Evolutionary conservation across 2,329 filamentous ascomycete species (phyloP).

Genomic region (Blumeriella jaapii): DNA sequence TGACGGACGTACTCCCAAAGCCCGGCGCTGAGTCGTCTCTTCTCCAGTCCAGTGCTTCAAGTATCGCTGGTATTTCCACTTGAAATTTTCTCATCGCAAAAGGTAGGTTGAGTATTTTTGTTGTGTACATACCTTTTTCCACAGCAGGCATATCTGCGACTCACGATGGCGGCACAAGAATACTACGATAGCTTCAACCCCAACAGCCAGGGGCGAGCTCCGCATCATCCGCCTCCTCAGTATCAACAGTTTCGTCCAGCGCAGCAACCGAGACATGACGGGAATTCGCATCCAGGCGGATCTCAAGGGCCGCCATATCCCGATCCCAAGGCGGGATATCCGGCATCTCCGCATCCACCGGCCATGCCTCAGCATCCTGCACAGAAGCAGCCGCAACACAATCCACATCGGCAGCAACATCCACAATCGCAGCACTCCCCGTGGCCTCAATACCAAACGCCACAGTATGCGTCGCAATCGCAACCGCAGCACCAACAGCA

Average conservation of each 20-base stretch:
- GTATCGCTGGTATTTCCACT: too few relatives aligned
- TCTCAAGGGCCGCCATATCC: constrained; percentile 5
- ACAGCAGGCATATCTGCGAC: too few relatives aligned
- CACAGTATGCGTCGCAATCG: constrained; percentile 1
- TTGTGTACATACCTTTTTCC: too few relatives aligned
- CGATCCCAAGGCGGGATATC: constrained; percentile 2
- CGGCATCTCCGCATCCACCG: constrained; percentile 2
- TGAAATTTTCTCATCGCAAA: too few relatives aligned
- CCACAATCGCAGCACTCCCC: constrained; percentile 2
- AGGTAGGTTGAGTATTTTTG: too few relatives aligned
- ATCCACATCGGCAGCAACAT: neutral
- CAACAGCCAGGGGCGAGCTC: neutral
- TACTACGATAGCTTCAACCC: constrained; percentile 14
- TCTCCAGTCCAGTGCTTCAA: too few relatives aligned
- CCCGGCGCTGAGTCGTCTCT: too few relatives aligned
- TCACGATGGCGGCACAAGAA: constrained; percentile 15
- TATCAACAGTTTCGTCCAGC: constrained; percentile 2
- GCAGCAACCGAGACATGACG: constrained; percentile 3
- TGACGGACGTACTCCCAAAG: too few relatives aligned
- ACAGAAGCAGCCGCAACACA: neutral
- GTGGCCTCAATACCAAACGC: constrained; percentile 2
- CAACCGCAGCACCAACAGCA: constrained; percentile 5
- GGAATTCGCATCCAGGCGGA: neutral
- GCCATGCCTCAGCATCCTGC: neutral
- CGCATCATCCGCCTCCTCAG: constrained; percentile 6